Conservation (phyloP, 2,329 filamentous ascomycete species). For the Diatrype stigma region DNA sequence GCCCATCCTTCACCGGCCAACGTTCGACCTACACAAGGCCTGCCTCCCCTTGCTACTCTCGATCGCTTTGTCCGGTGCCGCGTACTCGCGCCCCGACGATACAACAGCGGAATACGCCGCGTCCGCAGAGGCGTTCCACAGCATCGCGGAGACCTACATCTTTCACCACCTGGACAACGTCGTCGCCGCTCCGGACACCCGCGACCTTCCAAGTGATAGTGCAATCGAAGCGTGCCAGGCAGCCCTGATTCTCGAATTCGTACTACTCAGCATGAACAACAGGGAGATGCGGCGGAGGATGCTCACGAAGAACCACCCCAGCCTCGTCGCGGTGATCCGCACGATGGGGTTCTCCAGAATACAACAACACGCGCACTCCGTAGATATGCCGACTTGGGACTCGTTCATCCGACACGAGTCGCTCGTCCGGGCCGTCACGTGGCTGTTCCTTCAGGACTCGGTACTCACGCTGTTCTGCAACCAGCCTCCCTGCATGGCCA, state of each 20-base stretch:
- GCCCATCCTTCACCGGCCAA: conserved; percentile 7
- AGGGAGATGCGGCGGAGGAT: neutral
- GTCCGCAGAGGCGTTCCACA: conserved; percentile 2
- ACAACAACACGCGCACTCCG: neutral
- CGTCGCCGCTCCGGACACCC: neutral
- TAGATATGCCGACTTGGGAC: conserved; percentile 1
- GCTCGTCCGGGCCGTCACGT: conserved; percentile 5
- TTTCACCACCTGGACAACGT: conserved; percentile 2
- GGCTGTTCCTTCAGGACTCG: conserved; percentile 3
- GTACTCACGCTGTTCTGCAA: conserved; percentile 7
- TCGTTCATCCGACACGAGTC: conserved; percentile 2
- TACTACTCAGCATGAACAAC: neutral
- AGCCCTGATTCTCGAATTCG: conserved; percentile 6
- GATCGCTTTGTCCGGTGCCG: conserved; percentile 6
- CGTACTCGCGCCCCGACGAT: conserved; percentile 5
- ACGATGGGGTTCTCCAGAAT: neutral
- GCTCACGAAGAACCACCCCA: conserved; percentile 1
- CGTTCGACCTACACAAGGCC: conserved; percentile 4
- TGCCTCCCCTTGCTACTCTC: conserved; percentile 5
- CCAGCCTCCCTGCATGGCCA: conserved; percentile 1
- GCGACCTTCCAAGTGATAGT: neutral
- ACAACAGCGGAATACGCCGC: conserved; percentile 3
- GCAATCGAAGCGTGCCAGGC: conserved; percentile 6
- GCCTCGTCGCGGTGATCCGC: conserved; percentile 2
- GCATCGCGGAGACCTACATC: conserved; percentile 7